Percentiles rank a stretch among this genome's conserved stretches.
Conservation (phyloP, 2,329 filamentous ascomycete genomes). For the Claviceps capensis region DNA sequence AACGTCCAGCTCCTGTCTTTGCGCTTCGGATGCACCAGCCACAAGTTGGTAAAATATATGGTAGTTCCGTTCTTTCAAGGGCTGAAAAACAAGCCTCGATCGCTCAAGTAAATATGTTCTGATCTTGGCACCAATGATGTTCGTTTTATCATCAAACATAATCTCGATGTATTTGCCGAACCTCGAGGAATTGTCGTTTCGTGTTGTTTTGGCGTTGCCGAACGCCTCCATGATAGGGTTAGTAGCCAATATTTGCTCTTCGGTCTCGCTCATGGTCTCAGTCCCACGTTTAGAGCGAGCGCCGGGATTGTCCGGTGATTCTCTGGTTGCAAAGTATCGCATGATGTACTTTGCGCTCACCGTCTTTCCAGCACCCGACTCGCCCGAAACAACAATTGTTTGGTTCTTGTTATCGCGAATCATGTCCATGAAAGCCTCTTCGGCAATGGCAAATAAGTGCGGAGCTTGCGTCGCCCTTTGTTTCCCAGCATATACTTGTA, state of each 20-base stretch:
- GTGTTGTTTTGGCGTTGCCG: slow-evolving; percentile 97
- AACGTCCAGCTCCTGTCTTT: slow-evolving; percentile 67
- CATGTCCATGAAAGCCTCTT: slow-evolving; percentile 99
- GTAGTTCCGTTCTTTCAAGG: slow-evolving; percentile 94
- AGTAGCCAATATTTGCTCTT: slow-evolving; percentile 94
- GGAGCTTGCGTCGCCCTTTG: slow-evolving; percentile 93
- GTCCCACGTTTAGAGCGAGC: slow-evolving; percentile 61
- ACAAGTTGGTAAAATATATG: slow-evolving; percentile 98
- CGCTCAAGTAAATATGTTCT: slow-evolving; percentile 90
- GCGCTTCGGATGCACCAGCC: slow-evolving; percentile 73
- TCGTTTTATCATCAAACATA: slow-evolving; percentile 90
- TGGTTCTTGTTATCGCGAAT: slow-evolving; percentile 90
- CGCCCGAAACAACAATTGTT: slow-evolving; percentile 97
- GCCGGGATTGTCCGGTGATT: slow-evolving; percentile 76
- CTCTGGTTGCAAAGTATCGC: slow-evolving; percentile 97
- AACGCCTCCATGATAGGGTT: slow-evolving; percentile 99
- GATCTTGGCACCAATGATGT: slow-evolving; percentile 96
- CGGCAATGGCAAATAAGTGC: slow-evolving; percentile 95
- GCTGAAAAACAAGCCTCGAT: slow-evolving; percentile 92
- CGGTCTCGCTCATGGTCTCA: slow-evolving; percentile 87
- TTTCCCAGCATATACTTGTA: slow-evolving; percentile 97
- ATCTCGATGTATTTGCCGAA: slow-evolving; percentile 99
- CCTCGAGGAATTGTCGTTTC: slow-evolving; percentile 97
- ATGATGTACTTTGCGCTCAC: slow-evolving; percentile 99
- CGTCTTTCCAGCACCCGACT: slow-evolving; percentile 97